Evolutionary conservation across 495 filamentous ascomycete species (phyloP).

Genomic region (Aspergillus asperescens): DNA sequence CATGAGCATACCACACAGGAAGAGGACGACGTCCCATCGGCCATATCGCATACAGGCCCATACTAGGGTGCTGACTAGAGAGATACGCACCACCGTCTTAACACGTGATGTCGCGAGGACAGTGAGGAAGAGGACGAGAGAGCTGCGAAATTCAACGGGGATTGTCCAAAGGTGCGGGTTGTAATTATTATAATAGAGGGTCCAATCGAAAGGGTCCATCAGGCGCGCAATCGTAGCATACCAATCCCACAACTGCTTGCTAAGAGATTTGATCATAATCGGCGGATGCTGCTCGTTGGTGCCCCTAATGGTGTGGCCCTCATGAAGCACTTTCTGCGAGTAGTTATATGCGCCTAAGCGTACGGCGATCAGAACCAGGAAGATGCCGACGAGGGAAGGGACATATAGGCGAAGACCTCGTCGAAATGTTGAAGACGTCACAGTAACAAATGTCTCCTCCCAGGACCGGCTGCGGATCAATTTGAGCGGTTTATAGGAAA

Average conservation of each 20-base stretch:
- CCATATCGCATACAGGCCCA: slow-evolving; percentile 54
- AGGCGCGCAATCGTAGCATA: slow-evolving; percentile 44
- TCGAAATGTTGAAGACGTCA: slow-evolving; percentile 61
- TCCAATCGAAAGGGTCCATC: slow-evolving; percentile 51
- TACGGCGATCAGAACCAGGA: slow-evolving; percentile 50
- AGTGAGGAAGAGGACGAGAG: slow-evolving; percentile 58
- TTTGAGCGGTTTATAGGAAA: slow-evolving; percentile 60
- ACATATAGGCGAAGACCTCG: slow-evolving; percentile 59
- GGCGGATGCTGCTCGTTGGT: slow-evolving; percentile 45
- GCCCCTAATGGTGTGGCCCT: slow-evolving; percentile 40
- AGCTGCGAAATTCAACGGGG: slow-evolving; percentile 63
- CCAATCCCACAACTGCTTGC: slow-evolving; percentile 45
- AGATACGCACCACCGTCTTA: slow-evolving; percentile 40
- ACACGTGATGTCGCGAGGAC: slow-evolving; percentile 52
- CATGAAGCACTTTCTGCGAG: slow-evolving; percentile 33
- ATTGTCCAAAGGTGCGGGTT: slow-evolving; percentile 71
- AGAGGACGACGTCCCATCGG: slow-evolving; percentile 56
- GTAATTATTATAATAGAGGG: slow-evolving; percentile 51
- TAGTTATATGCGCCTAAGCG: slow-evolving; percentile 48
- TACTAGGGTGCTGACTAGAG: slow-evolving; percentile 39
- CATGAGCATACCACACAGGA: slow-evolving; percentile 54
- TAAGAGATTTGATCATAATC: slow-evolving; percentile 38
- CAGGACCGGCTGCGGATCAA: slow-evolving; percentile 51
- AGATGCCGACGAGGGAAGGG: slow-evolving; percentile 52
- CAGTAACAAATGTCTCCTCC: slow-evolving; percentile 40